A percentile compares a stretch with the other conserved stretches of the same genome.
phyloP scores from a whole-genome alignment of 768 basidiomycete genomes.

The Lentinula guzmanii region DNA sequence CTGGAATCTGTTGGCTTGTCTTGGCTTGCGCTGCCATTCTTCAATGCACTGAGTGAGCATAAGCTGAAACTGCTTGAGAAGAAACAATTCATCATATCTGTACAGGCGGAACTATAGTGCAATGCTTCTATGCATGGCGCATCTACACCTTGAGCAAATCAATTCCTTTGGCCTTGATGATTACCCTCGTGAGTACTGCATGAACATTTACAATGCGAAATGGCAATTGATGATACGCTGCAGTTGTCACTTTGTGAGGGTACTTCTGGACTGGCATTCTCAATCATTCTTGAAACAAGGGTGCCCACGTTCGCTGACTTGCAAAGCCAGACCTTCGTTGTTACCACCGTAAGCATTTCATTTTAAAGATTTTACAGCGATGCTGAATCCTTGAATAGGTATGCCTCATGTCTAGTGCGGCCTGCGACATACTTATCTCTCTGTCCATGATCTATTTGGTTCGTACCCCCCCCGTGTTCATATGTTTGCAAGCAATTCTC shows the following conservation, averaged over 20 bases:
- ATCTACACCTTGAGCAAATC: neutral
- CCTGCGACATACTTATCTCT: neutral
- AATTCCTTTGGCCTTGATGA: neutral
- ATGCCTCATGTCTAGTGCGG: neutral
- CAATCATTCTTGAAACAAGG: neutral
- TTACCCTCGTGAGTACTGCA: neutral
- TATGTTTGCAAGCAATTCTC: neutral
- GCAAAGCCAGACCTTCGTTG: neutral
- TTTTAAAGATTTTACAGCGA: neutral
- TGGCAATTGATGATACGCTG: neutral
- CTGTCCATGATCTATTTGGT: neutral
- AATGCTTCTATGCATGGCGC: slow-evolving; percentile 1
- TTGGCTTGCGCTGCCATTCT: neutral
- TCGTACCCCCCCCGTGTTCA: neutral
- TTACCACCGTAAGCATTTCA: neutral
- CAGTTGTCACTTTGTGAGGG: neutral
- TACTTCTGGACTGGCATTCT: neutral
- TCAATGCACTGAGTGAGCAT: neutral
- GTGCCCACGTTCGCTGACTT: neutral
- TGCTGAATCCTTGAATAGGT: neutral
- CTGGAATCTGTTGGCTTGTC: neutral
- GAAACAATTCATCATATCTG: neutral
- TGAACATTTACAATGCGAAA: neutral
- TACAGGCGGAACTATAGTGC: neutral
- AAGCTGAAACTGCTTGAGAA: neutral